Base-by-base conservation (phyloP, 345 rosid genomes). In the Boechera stricta region DNA sequence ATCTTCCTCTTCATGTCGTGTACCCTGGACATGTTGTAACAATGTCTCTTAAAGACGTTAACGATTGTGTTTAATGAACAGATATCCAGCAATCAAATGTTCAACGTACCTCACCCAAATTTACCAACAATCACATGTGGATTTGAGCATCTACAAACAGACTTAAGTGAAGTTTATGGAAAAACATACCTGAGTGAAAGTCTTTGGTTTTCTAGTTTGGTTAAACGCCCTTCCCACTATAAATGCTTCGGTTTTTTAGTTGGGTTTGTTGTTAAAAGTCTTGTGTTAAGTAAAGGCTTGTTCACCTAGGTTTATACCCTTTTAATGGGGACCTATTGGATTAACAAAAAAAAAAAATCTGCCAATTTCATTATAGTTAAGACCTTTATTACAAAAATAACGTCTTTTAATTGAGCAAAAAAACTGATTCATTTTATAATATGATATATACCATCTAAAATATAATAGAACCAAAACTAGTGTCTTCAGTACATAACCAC, bases 51-150 rank as follows among this genome's bases (percentile, higher is more conserved):
- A 47, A 32, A 31, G 3, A 65, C 18, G 26, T 31, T 32, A 16
- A 49, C 36, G 16, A 15, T 32, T 66, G 16, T 9, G 26, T 64
- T 45, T 13, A 1, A 21, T 36, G 18, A 33, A 12, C 81, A 88
- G 88, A 83, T 88, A 84, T 70, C 84, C 88, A 5, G 88, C 97
- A 3, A 90, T 92, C 75, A 81, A 74, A 79, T 92, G 89, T 21
- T 67, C 5, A 16, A 66, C 89, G 1, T 92, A 88, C 82, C 79
- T 88, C 54, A 76, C 74, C 78, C 93, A 84, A 73, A 86, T 90
- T 1, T 90, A 88, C 77, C 55, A 73, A 73, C 92, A 88, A 49
- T 81, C 87, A n/a, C 97, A 87, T 69, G 84, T 82, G 6, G 89
- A 87, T 65, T 80, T 89, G 67, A 83, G 55, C 15, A 26, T 31